Evolutionary conservation across 495 filamentous ascomycete genomes (phyloP).

Genomic region (Tuber magnatum): DNA sequence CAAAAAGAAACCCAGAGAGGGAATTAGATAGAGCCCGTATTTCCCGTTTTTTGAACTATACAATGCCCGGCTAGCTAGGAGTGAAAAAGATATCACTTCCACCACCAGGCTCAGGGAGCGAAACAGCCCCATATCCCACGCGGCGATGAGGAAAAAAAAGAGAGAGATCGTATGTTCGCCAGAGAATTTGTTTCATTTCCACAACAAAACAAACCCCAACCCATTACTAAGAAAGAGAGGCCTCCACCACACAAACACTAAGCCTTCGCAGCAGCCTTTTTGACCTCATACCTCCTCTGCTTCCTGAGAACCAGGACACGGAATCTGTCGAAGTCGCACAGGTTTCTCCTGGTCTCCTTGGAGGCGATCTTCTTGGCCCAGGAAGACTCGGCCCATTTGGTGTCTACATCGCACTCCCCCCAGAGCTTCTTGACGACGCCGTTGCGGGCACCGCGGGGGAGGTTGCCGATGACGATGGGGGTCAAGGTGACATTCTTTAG

Average conservation of each 20-base stretch:
- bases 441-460: conserved; percentile 78
- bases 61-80: conserved; percentile 8
- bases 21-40: conserved; percentile 27
- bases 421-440: conserved; percentile 74
- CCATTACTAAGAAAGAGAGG: background rate
- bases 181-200: conserved; percentile 28
- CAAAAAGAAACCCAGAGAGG: background rate
- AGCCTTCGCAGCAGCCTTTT: conserved; percentile 81
- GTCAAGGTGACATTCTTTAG: conserved; percentile 81
- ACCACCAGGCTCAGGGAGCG: conserved; percentile 13
- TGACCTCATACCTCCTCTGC: conserved; percentile 94
- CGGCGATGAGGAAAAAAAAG: conserved; percentile 20
- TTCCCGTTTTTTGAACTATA: conserved; percentile 32
- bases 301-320: conserved; percentile 97
- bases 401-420: conserved; percentile 78
- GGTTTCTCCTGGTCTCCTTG: conserved; percentile 73
- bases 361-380: conserved; percentile 84
- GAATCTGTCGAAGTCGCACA: conserved; percentile 99
- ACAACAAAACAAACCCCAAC: conserved; percentile 10
- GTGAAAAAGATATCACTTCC: conserved; percentile 1
- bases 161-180: conserved; percentile 13
- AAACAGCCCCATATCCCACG: conserved; percentile 7
- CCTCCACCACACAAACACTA: conserved; percentile 4
- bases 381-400: conserved; percentile 77
- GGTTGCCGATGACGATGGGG: conserved; percentile 75